Evolutionary conservation across 768 basidiomycete genomes (phyloP), one percentile per base, ranked within the genome.

Genomic region (Boletus reticulatus): DNA sequence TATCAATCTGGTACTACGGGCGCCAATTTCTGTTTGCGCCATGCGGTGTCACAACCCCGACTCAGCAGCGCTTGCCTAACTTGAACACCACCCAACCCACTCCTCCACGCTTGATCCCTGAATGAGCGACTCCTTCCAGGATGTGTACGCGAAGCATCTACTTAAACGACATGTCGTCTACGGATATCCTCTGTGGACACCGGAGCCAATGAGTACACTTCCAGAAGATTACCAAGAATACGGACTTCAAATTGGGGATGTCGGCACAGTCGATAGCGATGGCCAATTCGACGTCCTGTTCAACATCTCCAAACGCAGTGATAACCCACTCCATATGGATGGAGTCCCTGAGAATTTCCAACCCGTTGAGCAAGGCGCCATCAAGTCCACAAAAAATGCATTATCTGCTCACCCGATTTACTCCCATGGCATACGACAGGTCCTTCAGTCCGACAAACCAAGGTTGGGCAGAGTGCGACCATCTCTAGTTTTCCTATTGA

Each of bases 231-330:
- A 51, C 20, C 20, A 34, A 24, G 20, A 51, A 2, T 1, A 6
- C 7, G 42, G 50, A 6, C 50, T 51, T 51, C 9, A 51, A 16
- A 51, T 51, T 13, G 50, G 50, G 14, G 50, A 51, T 24, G 50
- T 51, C 12, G 50, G 50, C 42, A 22, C 32, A 34, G 41, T 51
- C 22, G 29, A 34, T 16, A 32, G 5, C 14, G 16, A n/a, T 1
- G 50, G 50, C 10, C 31, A 43, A 20, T 51, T 51, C 31, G 31
- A 34, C 29, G 50, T 51, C 31, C n/a, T 51, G 20, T 51, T 51
- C 17, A 43, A 51, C 16, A 32, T 51, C 12, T 32, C 17, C 8
- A 51, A 43, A 24, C 5, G 4, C 11, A 9, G 17, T 6, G 32
- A 52, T 17, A 44, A 52, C 4, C 1, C 17, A 14, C 50, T 43